Evolutionary conservation across 495 filamentous ascomycete species (phyloP).

Genomic region (Peziza echinospora): DNA sequence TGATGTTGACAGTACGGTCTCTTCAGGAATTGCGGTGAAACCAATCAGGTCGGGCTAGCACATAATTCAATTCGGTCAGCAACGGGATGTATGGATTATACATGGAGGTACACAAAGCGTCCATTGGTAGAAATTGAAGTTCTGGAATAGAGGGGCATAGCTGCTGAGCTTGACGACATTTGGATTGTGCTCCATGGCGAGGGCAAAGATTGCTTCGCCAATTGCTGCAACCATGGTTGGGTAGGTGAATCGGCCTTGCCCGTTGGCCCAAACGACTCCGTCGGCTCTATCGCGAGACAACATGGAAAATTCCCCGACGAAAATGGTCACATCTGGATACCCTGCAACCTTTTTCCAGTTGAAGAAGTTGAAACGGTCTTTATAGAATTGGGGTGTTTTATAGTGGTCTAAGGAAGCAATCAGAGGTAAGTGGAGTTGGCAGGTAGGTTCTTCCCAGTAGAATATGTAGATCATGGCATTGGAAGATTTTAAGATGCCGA

Average conservation of each 20-base stretch:
- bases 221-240: slow-evolving; percentile 36
- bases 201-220: slow-evolving; percentile 42
- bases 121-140: slow-evolving; percentile 26
- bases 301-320: slow-evolving; percentile 35
- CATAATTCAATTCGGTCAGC: too few relatives aligned
- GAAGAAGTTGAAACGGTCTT: slow-evolving; percentile 33
- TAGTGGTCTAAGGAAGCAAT: slow-evolving; percentile 28
- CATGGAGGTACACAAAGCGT: too few relatives aligned
- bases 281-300: slow-evolving; percentile 30
- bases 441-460: too few relatives aligned
- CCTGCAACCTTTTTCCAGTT: slow-evolving; percentile 21
- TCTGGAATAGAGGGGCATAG: slow-evolving; percentile 27
- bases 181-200: slow-evolving; percentile 45
- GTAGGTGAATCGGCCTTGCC: slow-evolving; percentile 19
- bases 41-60: slow-evolving; percentile 12
- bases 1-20: slow-evolving; percentile 25
- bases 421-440: too few relatives aligned
- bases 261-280: slow-evolving; percentile 25
- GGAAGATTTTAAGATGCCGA: too few relatives aligned
- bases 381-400: slow-evolving; percentile 27
- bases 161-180: slow-evolving; percentile 28
- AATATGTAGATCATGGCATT: too few relatives aligned
- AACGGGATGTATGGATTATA: too few relatives aligned
- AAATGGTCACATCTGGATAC: slow-evolving; percentile 24
- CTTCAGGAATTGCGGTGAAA: slow-evolving; percentile 26